phyloP scores from a whole-genome alignment of 148 eudicot species.

The Oxyria digyna region DNA sequence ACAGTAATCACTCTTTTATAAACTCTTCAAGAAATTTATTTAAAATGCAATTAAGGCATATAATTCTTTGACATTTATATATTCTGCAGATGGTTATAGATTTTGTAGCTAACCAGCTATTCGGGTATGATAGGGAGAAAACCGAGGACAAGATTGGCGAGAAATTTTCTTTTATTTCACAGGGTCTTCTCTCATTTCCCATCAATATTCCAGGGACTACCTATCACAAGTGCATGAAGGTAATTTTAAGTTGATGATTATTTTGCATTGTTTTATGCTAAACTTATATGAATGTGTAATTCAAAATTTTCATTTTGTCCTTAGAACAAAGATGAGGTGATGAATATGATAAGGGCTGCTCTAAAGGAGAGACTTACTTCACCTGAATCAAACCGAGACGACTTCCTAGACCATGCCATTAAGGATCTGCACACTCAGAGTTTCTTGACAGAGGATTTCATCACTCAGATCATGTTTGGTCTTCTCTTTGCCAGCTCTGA shows the following conservation, averaged over 20 bases:
- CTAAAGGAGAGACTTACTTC: slow-evolving; percentile 18
- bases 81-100: slow-evolving; percentile 27
- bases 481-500: slow-evolving; percentile 39
- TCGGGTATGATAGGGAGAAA: slow-evolving; percentile 30
- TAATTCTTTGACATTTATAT: not conserved
- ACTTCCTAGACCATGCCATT: slow-evolving; percentile 27
- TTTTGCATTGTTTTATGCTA: not conserved
- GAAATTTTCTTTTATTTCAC: slow-evolving; percentile 21
- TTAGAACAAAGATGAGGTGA: slow-evolving; percentile 23
- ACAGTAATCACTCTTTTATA: slow-evolving; percentile 12
- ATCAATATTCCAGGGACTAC: slow-evolving; percentile 36
- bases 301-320: not conserved
- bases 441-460: slow-evolving; percentile 36
- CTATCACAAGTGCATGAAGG: slow-evolving; percentile 28
- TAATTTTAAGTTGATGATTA: slow-evolving; percentile 16
- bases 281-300: no score
- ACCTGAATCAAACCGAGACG: slow-evolving; percentile 20
- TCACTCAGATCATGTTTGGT: slow-evolving; percentile 34
- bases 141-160: slow-evolving; percentile 20
- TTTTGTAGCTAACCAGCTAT: slow-evolving; percentile 21
- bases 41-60: not conserved
- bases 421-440: slow-evolving; percentile 20
- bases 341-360: slow-evolving; percentile 19
- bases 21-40: not conserved
- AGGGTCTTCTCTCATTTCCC: slow-evolving; percentile 34